Evolutionary conservation across 177 flowering plant species (phyloP), one percentile per base, ranked within the genome.

Genomic region (Vitis hybrid): DNA sequence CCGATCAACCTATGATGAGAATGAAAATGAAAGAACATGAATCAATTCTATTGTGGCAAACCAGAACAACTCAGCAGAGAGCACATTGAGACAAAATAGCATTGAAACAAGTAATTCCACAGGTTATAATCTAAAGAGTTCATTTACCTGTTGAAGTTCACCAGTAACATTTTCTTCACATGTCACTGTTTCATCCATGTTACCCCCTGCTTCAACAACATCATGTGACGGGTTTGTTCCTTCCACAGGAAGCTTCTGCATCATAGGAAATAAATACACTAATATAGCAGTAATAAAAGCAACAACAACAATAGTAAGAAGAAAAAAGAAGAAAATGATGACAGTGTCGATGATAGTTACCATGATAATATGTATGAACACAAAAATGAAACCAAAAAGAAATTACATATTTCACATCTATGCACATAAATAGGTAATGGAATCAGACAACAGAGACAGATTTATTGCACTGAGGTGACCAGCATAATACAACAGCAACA

Each of bases 1-100:
- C 66, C 95, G 88, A 78, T 91, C 97, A 74, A 96, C 99, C 99
- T 91, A 79, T 50, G 40, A 74, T 54, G 34, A 30, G 65, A 23
- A 51, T 49, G 3, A 51, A 56, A 56, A 49, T 52, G 10, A 52
- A 64, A 4, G 32, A 4, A 66, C 5, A 5, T 40, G 7, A 19
- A 65, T 9, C 12, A 51, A 40, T 11, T 34, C 62, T 14, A 32
- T 10, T 55, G 30, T 54, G 19, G 60, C 54, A 52, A 57, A n/a
- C 61, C 18, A 62, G 40, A 73, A n/a, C 10, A 58, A 11, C 57
- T 21, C 13, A 23, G 15, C 15, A 12, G 3, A 56, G 13, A 68
- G 5, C 52, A 62, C 58, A 58, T 14, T 14, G 26, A 55, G 12
- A 58, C 26, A 49, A 15, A 23, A 19, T 26, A 70, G 57, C 26